Conservation (phyloP, 2,329 filamentous ascomycete species). For the Aureobasidium pullulans region DNA sequence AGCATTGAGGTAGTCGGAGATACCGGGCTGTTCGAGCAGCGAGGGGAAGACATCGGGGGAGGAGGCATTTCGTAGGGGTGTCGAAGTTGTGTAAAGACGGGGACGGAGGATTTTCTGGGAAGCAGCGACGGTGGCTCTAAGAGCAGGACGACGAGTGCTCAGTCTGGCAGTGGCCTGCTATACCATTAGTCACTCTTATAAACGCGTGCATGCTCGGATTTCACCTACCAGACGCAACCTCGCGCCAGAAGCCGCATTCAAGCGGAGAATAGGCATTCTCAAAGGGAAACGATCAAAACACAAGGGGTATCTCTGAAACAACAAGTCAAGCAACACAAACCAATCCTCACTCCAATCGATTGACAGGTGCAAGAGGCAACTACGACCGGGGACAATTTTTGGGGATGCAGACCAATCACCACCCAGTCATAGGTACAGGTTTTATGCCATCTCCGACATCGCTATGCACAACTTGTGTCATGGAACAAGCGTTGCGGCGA, state of each 20-base stretch:
- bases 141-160: constrained; percentile 4
- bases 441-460: neutral
- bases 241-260: constrained; percentile 5
- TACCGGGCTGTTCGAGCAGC: constrained; percentile 50
- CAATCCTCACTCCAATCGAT: neutral
- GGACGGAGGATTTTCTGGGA: neutral
- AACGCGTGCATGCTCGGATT: neutral
- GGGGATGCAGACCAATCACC: neutral
- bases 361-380: neutral
- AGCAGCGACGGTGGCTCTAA: constrained; percentile 1
- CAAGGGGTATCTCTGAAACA: neutral
- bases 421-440: neutral
- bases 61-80: constrained; percentile 21
- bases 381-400: neutral
- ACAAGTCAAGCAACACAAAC: neutral
- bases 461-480: neutral
- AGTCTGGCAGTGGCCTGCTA: constrained; percentile 12
- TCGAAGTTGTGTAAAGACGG: constrained; percentile 14
- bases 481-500: neutral
- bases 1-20: constrained; percentile 64
- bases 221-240: constrained; percentile 9
- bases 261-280: constrained; percentile 1
- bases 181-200: neutral
- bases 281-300: neutral
- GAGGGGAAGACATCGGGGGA: constrained; percentile 54